Base-by-base conservation (phyloP, 345 rosid genomes). In the Eucalyptus coolabah region DNA sequence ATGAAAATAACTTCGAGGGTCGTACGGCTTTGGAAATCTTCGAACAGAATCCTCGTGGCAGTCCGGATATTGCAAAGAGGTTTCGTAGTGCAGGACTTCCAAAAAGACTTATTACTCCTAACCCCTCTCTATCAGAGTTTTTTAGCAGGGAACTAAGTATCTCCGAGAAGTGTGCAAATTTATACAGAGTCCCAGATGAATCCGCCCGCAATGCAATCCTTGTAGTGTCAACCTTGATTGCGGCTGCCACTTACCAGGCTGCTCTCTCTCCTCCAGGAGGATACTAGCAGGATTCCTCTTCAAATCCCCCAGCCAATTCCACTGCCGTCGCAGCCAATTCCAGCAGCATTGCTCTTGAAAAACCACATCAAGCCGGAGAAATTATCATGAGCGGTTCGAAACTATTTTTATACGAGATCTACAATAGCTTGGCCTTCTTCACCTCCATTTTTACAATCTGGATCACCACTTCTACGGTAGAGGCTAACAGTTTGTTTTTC, bases 401-500 rank as follows among this genome's bases (percentile, higher is more conserved):
- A 12, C 69, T 28, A 12, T 12, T 2, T 60, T 0, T 6, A 0
- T 60, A 59, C 30, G 7, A 12, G 65, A 59, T 26, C n/a, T 59
- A 0, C n/a, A 59, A 59, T 59, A 26, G 15, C 69, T 5, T 28
- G 32, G 69, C 32, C 0, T 60, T 59, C 0, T 60, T 60, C 17
- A 0, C 0, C 34, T 60, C 69, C 32, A 60, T 28, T 60, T 0
- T 14, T 7, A 10, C 34, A 28, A 28, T 60, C 69, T 28, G 4
- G 69, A 0, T 26, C 69, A 28, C 32, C 69, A 24, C 65, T 24
- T 59, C 12, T 26, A 24, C 65, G 30, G 15, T 24, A 0, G 65
- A 59, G 2, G 16, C 15, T n/a, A 24, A 0, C 0, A 8, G 2
- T 51, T 51, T 0, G 54, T 17, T 51, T 51, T 51, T 51, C 21